These are phyloP conservation scores for Termitomyces sp. DNA, from an alignment of 768 basidiomycete species.

Conservation along the genomic window DNA sequence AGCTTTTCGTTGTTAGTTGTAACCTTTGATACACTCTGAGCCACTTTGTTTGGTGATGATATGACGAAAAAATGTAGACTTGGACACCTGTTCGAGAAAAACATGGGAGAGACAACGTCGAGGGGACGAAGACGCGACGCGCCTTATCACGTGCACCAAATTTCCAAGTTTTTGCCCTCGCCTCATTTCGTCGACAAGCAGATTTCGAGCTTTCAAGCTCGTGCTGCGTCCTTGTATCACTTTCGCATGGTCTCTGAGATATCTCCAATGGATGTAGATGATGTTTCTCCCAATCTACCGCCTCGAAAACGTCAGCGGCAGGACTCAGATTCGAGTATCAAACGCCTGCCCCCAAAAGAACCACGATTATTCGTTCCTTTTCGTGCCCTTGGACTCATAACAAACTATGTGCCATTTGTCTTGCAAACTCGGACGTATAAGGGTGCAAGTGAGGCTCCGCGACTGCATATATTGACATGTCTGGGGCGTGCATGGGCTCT, in stretches of 20 bases:
- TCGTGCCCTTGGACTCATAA: slow-evolving; percentile 90
- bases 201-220: background rate
- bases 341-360: slow-evolving; percentile 24
- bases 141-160: slow-evolving; percentile 9
- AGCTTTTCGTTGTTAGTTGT: too few relatives aligned
- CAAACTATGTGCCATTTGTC: slow-evolving; percentile 86
- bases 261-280: slow-evolving; percentile 16
- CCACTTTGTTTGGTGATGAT: too few relatives aligned
- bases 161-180: slow-evolving; percentile 1
- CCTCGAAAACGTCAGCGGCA: slow-evolving; percentile 51
- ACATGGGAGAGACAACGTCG: too few relatives aligned
- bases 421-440: slow-evolving; percentile 83
- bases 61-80: too few relatives aligned
- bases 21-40: too few relatives aligned
- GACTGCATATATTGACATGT: slow-evolving; percentile 81
- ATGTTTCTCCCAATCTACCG: slow-evolving; percentile 27
- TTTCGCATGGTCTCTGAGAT: slow-evolving; percentile 5
- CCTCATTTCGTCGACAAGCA: background rate
- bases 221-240: background rate
- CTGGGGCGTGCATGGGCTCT: slow-evolving; percentile 89
- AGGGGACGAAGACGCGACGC: background rate
- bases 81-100: too few relatives aligned
- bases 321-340: slow-evolving; percentile 18
- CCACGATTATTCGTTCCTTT: slow-evolving; percentile 85
- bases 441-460: slow-evolving; percentile 80